Evolutionary conservation across 2,329 filamentous ascomycete species (phyloP).

Genomic region (Ophiobolus disseminans): DNA sequence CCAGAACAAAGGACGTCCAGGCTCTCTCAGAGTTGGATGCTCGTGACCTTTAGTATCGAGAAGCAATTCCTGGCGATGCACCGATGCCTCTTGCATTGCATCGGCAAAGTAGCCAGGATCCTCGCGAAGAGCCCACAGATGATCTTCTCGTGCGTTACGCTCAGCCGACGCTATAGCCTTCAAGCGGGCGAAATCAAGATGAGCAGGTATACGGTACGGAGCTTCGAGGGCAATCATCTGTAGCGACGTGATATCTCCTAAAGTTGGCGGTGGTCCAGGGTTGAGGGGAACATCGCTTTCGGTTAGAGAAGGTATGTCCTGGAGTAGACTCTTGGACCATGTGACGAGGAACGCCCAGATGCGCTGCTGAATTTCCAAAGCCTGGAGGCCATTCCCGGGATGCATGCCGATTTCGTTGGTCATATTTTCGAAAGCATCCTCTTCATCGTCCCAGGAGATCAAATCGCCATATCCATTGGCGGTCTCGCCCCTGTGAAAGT

Average conservation of each 20-base stretch:
- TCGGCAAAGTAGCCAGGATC: slow-evolving; percentile 65
- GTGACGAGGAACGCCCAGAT: slow-evolving; percentile 58
- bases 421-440: slow-evolving; percentile 51
- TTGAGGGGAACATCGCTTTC: slow-evolving; percentile 3
- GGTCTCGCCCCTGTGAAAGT: slow-evolving; percentile 36
- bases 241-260: slow-evolving; percentile 21
- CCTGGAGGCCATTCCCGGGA: slow-evolving; percentile 57
- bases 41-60: slow-evolving; percentile 12
- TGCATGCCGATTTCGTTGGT: slow-evolving; percentile 46
- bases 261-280: slow-evolving; percentile 9
- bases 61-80: slow-evolving; percentile 51
- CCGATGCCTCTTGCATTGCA: slow-evolving; percentile 51
- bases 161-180: slow-evolving; percentile 41
- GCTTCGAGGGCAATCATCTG: slow-evolving; percentile 54
- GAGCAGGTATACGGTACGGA: slow-evolving; percentile 60
- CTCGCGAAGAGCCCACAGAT: slow-evolving; percentile 59
- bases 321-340: slow-evolving; percentile 58
- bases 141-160: slow-evolving; percentile 14
- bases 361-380: slow-evolving; percentile 61
- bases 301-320: slow-evolving; percentile 48
- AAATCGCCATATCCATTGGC: slow-evolving; percentile 48
- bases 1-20: slow-evolving; percentile 19
- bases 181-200: slow-evolving; percentile 57
- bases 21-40: slow-evolving; percentile 16
- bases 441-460: slow-evolving; percentile 46